Evolutionary conservation across 192 early-diverging fungal species (phyloP).

Genomic region (Linnemannia elongata): DNA sequence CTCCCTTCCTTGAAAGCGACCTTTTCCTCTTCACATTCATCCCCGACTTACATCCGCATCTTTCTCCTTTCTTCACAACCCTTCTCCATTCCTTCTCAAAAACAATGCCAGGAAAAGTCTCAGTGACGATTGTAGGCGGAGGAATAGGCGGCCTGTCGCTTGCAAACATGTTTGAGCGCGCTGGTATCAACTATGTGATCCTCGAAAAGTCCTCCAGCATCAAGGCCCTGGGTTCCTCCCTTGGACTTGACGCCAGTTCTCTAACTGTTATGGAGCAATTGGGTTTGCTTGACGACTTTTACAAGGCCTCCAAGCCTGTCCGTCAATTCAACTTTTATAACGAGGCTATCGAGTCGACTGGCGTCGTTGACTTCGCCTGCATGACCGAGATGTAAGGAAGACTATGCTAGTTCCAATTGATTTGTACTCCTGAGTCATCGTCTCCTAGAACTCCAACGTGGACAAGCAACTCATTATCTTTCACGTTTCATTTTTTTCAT

Average conservation of each 20-base stretch:
- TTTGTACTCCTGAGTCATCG: background rate
- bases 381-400: constrained; percentile 46
- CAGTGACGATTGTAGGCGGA: constrained; percentile 43
- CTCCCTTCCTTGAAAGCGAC: background rate
- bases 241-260: constrained; percentile 45
- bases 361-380: constrained; percentile 46
- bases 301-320: constrained; percentile 38
- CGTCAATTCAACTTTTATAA: constrained; percentile 56
- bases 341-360: constrained; percentile 33
- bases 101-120: constrained; percentile 29
- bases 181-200: constrained; percentile 56
- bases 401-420: background rate
- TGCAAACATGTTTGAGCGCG: constrained; percentile 52
- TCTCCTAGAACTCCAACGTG: background rate
- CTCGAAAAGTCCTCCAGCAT: constrained; percentile 33
- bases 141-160: constrained; percentile 38
- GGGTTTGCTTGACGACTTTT: constrained; percentile 39
- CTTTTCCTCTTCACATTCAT: background rate
- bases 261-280: constrained; percentile 53
- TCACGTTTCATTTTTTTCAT: background rate
- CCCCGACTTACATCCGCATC: background rate
- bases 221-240: constrained; percentile 38
- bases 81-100: background rate
- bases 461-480: background rate
- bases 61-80: background rate